Percentiles rank a stretch among this genome's conserved stretches.
Evolutionary conservation across 2,329 filamentous ascomycete genomes (phyloP).

Genomic region (Balansia obtecta): DNA sequence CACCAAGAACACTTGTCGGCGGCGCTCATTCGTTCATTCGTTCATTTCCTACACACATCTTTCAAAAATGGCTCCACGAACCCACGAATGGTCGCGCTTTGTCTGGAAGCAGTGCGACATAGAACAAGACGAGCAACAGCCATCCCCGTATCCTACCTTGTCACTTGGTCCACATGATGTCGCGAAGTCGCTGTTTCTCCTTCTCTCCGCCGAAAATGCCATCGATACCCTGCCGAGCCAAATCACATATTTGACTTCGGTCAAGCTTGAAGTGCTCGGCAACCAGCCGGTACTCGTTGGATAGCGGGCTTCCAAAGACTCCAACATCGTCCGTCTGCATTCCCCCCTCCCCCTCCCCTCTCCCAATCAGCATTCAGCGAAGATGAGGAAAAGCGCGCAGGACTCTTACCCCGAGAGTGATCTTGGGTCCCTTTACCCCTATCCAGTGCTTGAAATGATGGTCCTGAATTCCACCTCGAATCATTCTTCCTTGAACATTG

Average conservation of each 20-base stretch:
- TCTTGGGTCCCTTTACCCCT: slow-evolving; percentile 40
- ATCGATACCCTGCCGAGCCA: slow-evolving; percentile 50
- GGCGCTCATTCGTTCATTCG: no score
- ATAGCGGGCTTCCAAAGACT: slow-evolving; percentile 64
- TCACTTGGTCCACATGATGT: slow-evolving; percentile 32
- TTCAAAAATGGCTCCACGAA: no score
- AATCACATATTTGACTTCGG: slow-evolving; percentile 29
- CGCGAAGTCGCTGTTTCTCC: slow-evolving; percentile 45
- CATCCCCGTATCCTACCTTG: background rate
- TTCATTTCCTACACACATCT: no score
- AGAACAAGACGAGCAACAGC: background rate
- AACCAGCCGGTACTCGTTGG: slow-evolving; percentile 65
- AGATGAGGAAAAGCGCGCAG: background rate
- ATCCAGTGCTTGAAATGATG: slow-evolving; percentile 74
- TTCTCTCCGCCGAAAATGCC: slow-evolving; percentile 53
- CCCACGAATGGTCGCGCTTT: no score
- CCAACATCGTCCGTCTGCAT: slow-evolving; percentile 70
- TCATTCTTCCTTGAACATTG: slow-evolving; percentile 67
- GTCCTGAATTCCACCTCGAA: slow-evolving; percentile 48
- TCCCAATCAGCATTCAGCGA: background rate
- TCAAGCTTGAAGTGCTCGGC: slow-evolving; percentile 55
- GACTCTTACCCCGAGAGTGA: slow-evolving; percentile 55
- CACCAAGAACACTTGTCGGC: no score
- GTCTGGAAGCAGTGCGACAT: no score
- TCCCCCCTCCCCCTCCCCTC: no score